A percentile compares a stretch with the other conserved stretches of the same genome.
Conservation (phyloP, 805 yeast species). For the Cyberlindnera samutprakarnensis region DNA sequence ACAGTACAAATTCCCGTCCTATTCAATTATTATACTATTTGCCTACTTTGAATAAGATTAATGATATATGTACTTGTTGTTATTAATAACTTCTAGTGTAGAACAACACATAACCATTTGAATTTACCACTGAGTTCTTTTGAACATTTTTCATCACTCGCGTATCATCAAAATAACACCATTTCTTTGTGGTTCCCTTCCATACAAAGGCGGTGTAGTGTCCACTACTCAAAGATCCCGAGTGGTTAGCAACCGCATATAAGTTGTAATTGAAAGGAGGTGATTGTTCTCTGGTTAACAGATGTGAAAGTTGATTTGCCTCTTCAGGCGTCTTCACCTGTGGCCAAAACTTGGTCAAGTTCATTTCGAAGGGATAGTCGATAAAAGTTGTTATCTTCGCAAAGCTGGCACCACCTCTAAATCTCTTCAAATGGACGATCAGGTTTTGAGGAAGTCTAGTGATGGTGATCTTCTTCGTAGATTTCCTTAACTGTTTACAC, state of each 20-base stretch:
- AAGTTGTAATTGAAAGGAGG: conserved; percentile 76
- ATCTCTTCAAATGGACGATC: conserved; percentile 81
- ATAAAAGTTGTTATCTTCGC: conserved; percentile 41
- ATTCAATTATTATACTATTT: too few relatives aligned
- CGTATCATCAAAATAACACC: conserved; percentile 84
- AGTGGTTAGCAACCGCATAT: conserved; percentile 79
- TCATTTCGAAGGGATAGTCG: conserved; percentile 58
- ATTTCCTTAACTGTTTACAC: conserved; percentile 55
- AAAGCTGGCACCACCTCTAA: conserved; percentile 36
- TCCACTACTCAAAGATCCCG: conserved; percentile 76
- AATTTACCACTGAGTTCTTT: conserved; percentile 48
- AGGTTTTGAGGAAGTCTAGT: conserved; percentile 73
- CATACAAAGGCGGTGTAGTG: conserved; percentile 81
- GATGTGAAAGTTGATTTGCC: conserved; percentile 23
- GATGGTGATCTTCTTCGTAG: conserved; percentile 63
- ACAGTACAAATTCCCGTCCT: too few relatives aligned
- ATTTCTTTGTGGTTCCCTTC: conserved; percentile 43
- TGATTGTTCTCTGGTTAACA: conserved; percentile 65
- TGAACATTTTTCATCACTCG: conserved; percentile 48
- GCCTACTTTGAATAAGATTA: too few relatives aligned
- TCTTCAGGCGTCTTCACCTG: conserved; percentile 7
- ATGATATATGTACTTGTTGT: too few relatives aligned
- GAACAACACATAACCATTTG: conserved; percentile 79
- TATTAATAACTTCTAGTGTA: conserved; percentile 38
- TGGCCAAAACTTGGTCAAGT: conserved; percentile 29